phyloP scores from a whole-genome alignment of 164 flowering plant species.

The Taxillus chinensis region DNA sequence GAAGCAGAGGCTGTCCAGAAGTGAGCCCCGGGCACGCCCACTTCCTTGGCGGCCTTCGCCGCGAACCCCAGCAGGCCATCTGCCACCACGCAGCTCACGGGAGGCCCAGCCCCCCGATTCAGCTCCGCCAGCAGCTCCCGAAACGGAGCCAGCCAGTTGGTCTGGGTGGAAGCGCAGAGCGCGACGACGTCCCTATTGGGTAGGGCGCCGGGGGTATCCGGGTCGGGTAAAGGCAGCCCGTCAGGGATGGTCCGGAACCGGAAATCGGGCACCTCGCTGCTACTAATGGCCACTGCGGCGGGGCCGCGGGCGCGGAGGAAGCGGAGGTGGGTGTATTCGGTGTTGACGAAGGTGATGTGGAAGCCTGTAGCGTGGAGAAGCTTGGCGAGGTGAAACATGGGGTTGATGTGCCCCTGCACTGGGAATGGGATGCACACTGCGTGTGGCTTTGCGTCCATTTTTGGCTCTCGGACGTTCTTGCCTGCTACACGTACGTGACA shows the following conservation, averaged over 20 bases:
- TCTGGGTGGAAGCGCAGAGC: constrained; percentile 26
- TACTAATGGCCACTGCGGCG: constrained; percentile 13
- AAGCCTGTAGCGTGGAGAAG: constrained; percentile 47
- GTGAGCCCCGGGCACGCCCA: constrained; percentile 28
- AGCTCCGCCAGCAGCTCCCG: constrained; percentile 19
- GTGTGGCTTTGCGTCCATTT: constrained; percentile 20
- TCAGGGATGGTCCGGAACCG: constrained; percentile 51
- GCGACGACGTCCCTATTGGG: constrained; percentile 23
- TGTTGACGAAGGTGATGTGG: constrained; percentile 49
- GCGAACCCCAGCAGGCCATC: constrained; percentile 43
- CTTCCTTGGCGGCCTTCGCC: constrained; percentile 21
- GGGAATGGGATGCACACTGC: constrained; percentile 50
- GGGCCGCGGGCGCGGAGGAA: constrained; percentile 31
- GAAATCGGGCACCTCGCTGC: constrained; percentile 16
- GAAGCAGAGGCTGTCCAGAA: constrained; percentile 39
- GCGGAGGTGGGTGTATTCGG: constrained; percentile 52
- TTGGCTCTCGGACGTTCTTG: background rate
- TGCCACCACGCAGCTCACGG: constrained; percentile 27
- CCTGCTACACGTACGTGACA: too few species aligned
- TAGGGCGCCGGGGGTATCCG: constrained; percentile 21
- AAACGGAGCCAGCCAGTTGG: constrained; percentile 22
- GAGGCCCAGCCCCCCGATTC: constrained; percentile 21
- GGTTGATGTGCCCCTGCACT: constrained; percentile 59
- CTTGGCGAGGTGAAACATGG: constrained; percentile 43
- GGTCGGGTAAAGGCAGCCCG: constrained; percentile 45